These are phyloP conservation scores for Penicillium decumbens DNA, from an alignment of 2,329 filamentous ascomycete species.

Conservation along the genomic window DNA sequence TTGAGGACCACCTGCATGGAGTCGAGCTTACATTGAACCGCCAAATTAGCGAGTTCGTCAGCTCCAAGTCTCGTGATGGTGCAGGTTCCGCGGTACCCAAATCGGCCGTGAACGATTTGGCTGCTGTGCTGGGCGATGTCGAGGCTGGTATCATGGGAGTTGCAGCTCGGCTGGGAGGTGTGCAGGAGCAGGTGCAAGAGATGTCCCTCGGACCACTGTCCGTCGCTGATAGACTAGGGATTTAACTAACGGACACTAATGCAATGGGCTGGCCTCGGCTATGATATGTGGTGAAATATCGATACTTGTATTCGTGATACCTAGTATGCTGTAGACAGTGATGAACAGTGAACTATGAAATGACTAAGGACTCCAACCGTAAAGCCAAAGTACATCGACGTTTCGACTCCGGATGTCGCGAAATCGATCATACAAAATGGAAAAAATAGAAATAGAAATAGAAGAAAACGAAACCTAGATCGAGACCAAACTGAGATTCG, in stretches of 20 bases:
- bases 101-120: constrained; percentile 46
- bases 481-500: not conserved
- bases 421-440: too few species aligned
- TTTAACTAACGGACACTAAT: constrained; percentile 17
- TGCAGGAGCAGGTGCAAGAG: constrained; percentile 58
- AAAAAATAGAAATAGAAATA: too few species aligned
- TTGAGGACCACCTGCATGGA: constrained; percentile 61
- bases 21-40: constrained; percentile 59
- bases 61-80: constrained; percentile 40
- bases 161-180: constrained; percentile 56
- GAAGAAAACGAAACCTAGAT: not conserved
- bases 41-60: constrained; percentile 54
- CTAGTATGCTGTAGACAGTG: not conserved
- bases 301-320: not conserved
- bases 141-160: constrained; percentile 62
- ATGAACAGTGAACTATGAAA: not conserved
- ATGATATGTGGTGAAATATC: constrained; percentile 2
- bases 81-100: constrained; percentile 43
- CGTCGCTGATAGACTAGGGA: constrained; percentile 25
- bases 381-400: not conserved
- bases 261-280: constrained; percentile 15
- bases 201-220: constrained; percentile 46
- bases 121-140: constrained; percentile 59
- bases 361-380: not conserved
- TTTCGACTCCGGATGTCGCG: not conserved